A percentile compares a stretch with the other conserved stretches of the same genome.
Evolutionary conservation across 2,329 filamentous ascomycete genomes (phyloP).

Genomic region (Madurella fahalii): DNA sequence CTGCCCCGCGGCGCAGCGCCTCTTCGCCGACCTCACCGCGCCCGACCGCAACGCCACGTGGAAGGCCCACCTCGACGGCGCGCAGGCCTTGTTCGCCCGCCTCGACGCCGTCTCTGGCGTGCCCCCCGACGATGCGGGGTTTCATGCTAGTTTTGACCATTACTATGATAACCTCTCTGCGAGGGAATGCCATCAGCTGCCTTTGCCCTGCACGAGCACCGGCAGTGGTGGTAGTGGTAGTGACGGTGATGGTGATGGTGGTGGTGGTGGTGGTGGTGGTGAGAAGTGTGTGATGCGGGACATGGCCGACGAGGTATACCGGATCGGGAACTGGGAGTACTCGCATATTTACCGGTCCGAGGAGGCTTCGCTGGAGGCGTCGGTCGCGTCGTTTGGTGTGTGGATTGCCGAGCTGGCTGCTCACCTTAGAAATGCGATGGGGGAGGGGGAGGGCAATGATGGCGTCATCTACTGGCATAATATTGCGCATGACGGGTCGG

Average conservation of each 20-base stretch:
- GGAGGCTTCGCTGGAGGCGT: slow-evolving; percentile 57
- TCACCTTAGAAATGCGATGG: slow-evolving; percentile 55
- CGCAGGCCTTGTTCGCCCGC: slow-evolving; percentile 49
- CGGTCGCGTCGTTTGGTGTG: slow-evolving; percentile 61
- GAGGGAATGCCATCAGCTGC: slow-evolving; percentile 69
- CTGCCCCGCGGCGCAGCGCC: slow-evolving; percentile 49
- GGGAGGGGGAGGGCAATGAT: slow-evolving; percentile 31
- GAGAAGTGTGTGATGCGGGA: slow-evolving; percentile 59
- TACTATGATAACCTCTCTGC: slow-evolving; percentile 83
- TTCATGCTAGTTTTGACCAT: slow-evolving; percentile 71
- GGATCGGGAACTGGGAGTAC: slow-evolving; percentile 78
- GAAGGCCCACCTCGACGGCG: slow-evolving; percentile 58
- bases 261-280: slow-evolving; percentile 38
- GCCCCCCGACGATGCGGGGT: slow-evolving; percentile 49
- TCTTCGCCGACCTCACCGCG: slow-evolving; percentile 44
- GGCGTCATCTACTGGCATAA: slow-evolving; percentile 63
- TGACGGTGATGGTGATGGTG: too few species aligned
- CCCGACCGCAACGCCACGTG: slow-evolving; percentile 46
- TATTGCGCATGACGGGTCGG: slow-evolving; percentile 72
- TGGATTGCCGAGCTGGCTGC: slow-evolving; percentile 68
- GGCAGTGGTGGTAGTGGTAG: too few species aligned
- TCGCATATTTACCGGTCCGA: slow-evolving; percentile 65
- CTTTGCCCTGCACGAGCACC: slow-evolving; percentile 69
- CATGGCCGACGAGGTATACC: slow-evolving; percentile 66
- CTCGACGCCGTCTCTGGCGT: slow-evolving; percentile 70